Evolutionary conservation across 345 rosid species (phyloP), one percentile per base, ranked within the genome.

Genomic region (Bruguiera gymnorhiza): DNA sequence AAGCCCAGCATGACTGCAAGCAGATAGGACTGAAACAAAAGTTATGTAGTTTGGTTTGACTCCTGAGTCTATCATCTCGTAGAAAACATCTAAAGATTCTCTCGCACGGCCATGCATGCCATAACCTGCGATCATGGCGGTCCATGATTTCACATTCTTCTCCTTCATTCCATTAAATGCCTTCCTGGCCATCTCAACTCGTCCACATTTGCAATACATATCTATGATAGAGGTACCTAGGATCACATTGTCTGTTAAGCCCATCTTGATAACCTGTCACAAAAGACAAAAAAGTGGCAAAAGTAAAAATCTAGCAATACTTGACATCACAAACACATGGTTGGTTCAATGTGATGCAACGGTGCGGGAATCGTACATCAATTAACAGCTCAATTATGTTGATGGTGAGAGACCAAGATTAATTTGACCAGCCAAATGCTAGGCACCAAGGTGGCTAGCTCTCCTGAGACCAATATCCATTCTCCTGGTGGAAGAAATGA

Each of bases 171-270:
- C 76, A 74, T 84, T 75, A 81, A 93, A 91, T 51, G 71, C 86
- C 70, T 83, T 83, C 75, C 91, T 85, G 1, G 96, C 93, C 24
- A 73, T 79, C 70, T 86, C 88, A 60, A 88, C 87, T 77, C 83
- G 82, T 58, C 96, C 98, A 6, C 96, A 91, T 78, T 89, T 91
- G 86, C 91, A 86, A 74, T 91, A 93, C 97, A 93, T 93, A 74
- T 91, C 93, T 51, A 93, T 73, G 36, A 91, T 67, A 53, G 91
- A 82, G 19, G 97, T 93, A 32, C 91, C 96, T 15, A 89, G 70
- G 46, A 84, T 74, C 55, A 93, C 92, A 80, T 82, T 84, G 65
- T 80, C 86, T 70, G 76, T 88, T 66, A 86, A 72, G 69, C 83
- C 86, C 93, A 85, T 87, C 86, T 84, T 88, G 79, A 91, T 75